phyloP scores from a whole-genome alignment of 176 grass and related monocot genomes.

The Stipa capillata region DNA sequence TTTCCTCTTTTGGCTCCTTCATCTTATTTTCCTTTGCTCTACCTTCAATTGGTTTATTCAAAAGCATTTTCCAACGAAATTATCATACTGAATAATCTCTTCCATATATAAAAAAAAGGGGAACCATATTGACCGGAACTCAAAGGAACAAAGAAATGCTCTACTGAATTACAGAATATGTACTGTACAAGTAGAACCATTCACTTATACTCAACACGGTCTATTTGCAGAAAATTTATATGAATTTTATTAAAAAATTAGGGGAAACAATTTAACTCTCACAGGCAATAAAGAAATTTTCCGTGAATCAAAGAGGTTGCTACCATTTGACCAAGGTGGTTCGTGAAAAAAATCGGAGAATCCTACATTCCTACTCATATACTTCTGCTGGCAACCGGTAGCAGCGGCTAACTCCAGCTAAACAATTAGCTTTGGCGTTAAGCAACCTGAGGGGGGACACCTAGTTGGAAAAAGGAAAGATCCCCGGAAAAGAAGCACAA shows the following conservation, averaged over 20 bases:
- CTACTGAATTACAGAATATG: not conserved
- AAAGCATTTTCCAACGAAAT: no score
- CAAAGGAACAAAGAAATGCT: not conserved
- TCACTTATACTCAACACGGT: not conserved
- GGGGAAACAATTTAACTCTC: no score
- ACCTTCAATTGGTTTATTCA: no score
- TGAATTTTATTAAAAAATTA: no score
- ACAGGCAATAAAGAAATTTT: no score
- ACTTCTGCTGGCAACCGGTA: not conserved
- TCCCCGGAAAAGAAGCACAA: no score
- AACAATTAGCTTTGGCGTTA: slow-evolving; percentile 40
- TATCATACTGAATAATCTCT: no score
- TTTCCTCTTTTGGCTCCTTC: not conserved
- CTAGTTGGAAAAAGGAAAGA: not conserved
- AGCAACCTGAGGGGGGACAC: not conserved
- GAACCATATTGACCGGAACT: no score
- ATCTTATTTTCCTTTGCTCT: no score
- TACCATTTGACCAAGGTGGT: not conserved
- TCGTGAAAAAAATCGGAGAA: not conserved
- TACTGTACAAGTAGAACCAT: not conserved
- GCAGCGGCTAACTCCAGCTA: not conserved
- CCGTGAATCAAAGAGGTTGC: no score
- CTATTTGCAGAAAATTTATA: no score
- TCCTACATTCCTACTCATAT: no score
- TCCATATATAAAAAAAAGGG: not conserved